These are phyloP conservation scores for Spergularia azorica DNA, from an alignment of 179 eudicot genomes.

Conservation along the genomic window DNA sequence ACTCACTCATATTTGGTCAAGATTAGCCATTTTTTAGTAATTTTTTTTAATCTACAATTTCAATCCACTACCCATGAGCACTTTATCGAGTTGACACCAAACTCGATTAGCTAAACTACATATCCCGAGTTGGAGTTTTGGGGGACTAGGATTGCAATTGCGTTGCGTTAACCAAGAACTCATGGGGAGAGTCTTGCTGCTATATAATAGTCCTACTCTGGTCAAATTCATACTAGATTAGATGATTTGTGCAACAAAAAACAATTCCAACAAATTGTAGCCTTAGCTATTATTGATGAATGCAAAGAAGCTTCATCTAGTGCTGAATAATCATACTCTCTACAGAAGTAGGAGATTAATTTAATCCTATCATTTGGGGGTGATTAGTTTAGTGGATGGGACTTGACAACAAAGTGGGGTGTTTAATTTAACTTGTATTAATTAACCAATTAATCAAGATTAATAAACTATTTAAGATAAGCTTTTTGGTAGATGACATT, in stretches of 20 bases:
- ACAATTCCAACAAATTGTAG: constrained; percentile 9
- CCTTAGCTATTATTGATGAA: constrained; percentile 33
- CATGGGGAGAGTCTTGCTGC: too few species aligned
- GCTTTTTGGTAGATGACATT: constrained; percentile 45
- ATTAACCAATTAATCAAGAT: background rate
- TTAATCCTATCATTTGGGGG: constrained; percentile 28
- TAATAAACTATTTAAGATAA: constrained; percentile 28
- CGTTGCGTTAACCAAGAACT: too few species aligned
- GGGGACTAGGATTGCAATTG: too few species aligned
- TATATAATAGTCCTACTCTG: too few species aligned
- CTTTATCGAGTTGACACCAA: too few species aligned
- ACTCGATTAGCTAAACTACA: too few species aligned
- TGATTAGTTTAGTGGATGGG: constrained; percentile 57
- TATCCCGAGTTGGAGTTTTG: too few species aligned
- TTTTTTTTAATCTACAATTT: background rate
- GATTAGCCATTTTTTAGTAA: constrained; percentile 19
- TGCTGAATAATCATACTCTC: constrained; percentile 60
- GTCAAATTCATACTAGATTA: too few species aligned
- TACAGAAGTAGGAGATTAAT: constrained; percentile 35
- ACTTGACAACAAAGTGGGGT: constrained; percentile 51
- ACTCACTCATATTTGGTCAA: constrained; percentile 49
- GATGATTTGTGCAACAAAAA: too few species aligned
- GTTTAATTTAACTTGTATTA: constrained; percentile 6
- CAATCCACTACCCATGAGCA: too few species aligned
- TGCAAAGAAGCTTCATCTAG: constrained; percentile 50